Evolutionary conservation across 345 rosid genomes (phyloP).

Genomic region (Gossypium arboreum): DNA sequence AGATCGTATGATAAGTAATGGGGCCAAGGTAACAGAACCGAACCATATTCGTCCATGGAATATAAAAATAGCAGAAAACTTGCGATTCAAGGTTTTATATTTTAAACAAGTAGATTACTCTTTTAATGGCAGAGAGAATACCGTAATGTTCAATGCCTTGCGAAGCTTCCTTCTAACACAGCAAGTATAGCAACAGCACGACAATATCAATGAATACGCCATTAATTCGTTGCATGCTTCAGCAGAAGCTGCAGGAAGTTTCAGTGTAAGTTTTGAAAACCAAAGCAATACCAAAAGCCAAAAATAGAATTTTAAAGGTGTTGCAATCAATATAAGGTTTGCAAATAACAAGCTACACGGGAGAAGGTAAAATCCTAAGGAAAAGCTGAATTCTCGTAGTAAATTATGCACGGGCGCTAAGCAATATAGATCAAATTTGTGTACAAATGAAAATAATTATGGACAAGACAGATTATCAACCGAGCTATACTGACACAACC

Average conservation of each 20-base stretch:
- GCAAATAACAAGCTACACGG: neutral
- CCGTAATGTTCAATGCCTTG: constrained; percentile 71
- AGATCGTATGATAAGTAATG: neutral
- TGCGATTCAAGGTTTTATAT: neutral
- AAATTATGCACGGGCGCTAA: neutral
- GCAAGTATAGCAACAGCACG: constrained; percentile 98
- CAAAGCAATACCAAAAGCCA: constrained; percentile 7
- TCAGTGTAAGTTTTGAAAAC: constrained; percentile 15
- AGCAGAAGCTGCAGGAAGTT: constrained; percentile 63
- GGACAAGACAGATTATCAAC: neutral
- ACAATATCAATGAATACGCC: constrained; percentile 88
- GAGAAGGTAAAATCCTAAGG: neutral
- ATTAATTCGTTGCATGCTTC: constrained; percentile 91
- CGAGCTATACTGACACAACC: neutral
- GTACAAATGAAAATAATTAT: neutral
- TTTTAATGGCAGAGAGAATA: constrained; percentile 29
- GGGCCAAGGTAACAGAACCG: neutral
- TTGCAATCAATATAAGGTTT: neutral
- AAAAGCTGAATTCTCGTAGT: neutral
- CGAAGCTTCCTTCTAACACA: constrained; percentile 93
- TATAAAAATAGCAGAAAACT: neutral
- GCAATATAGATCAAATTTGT: neutral
- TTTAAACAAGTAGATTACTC: neutral
- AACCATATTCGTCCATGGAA: neutral
- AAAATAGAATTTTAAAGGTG: constrained; percentile 3